Conservation (phyloP, 176 grass and related monocot species). For the Avena eriantha region DNA sequence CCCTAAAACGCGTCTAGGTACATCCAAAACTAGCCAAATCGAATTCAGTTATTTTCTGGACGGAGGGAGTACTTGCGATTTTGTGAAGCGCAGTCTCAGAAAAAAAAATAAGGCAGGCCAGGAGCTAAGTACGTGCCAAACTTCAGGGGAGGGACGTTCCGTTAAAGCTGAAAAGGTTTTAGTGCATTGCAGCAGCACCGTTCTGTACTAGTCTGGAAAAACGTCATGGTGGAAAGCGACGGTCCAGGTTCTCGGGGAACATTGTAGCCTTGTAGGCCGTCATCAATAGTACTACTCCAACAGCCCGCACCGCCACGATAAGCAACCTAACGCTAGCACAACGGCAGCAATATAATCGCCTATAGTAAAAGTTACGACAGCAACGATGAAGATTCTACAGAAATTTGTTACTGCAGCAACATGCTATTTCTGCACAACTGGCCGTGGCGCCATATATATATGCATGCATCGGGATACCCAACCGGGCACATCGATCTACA, state of each 20-base stretch:
- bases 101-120: not conserved
- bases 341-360: too few species aligned
- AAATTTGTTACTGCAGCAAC: too few species aligned
- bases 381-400: too few species aligned
- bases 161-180: not conserved
- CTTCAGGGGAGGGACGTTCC: not conserved
- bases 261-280: not conserved
- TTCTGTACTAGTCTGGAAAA: not conserved
- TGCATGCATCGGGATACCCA: conserved; percentile 41
- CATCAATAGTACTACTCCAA: not conserved
- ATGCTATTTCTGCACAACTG: not conserved
- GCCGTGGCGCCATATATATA: not conserved
- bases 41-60: too few species aligned
- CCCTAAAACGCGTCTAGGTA: too few species aligned
- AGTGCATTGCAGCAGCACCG: not conserved
- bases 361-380: too few species aligned
- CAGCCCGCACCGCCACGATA: not conserved
- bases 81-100: not conserved
- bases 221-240: conserved; percentile 12
- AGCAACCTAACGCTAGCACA: not conserved
- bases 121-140: not conserved
- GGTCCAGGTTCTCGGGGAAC: conserved; percentile 31
- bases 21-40: too few species aligned
- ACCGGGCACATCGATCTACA: not conserved
- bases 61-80: too few species aligned